Evolutionary conservation across 306 rosid genomes (phyloP).

Genomic region (Inga laurina): DNA sequence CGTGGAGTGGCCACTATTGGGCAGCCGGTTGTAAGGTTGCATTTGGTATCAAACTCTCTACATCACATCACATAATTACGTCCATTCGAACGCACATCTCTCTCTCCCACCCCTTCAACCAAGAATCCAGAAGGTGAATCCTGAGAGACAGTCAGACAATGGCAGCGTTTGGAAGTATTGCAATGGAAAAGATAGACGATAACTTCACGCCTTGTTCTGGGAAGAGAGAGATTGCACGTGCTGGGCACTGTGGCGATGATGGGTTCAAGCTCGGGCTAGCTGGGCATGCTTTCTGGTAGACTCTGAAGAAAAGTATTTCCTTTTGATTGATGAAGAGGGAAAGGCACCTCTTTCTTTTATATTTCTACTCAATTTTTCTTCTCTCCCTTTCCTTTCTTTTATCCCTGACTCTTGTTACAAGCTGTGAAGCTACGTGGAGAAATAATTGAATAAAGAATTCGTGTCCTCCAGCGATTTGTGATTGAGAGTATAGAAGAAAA

Average conservation of each 20-base stretch:
- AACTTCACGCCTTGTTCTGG: conserved; percentile 12
- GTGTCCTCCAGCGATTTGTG: conserved; percentile 11
- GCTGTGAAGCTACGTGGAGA: conserved; percentile 25
- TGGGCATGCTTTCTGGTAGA: background rate
- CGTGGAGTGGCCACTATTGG: conserved; percentile 87
- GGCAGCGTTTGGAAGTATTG: conserved; percentile 32
- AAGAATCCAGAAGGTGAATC: conserved; percentile 13
- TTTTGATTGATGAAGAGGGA: conserved; percentile 35
- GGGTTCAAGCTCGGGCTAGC: conserved; percentile 21
- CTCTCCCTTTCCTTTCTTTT: background rate
- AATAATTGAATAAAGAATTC: conserved; percentile 2
- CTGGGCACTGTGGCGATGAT: background rate
- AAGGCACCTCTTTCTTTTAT: conserved; percentile 9
- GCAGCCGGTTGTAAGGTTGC: conserved; percentile 91
- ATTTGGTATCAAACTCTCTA: conserved; percentile 51
- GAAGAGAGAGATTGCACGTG: conserved; percentile 42
- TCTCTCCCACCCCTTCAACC: conserved; percentile 17
- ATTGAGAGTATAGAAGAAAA: conserved; percentile 1
- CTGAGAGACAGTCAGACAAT: conserved; percentile 15
- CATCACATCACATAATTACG: conserved; percentile 29
- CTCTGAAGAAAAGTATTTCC: conserved; percentile 27
- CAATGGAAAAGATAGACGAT: conserved; percentile 6
- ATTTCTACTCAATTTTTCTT: background rate
- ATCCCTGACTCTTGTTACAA: background rate
- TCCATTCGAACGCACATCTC: background rate